A percentile compares a stretch with the other conserved stretches of the same genome.
Conservation (phyloP, 176 grass and related monocot genomes). For the Sorghum bicolor region Sorghum_bicolor_NCBIv3 NC_012873.2:63973501-63974000, state of each 20-base stretch:
- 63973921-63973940: neutral
- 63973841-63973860: neutral
- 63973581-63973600: slow-evolving; percentile 23
- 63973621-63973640: slow-evolving; percentile 21
- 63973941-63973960: neutral
- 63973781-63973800: neutral
- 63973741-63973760: neutral
- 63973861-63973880: neutral
- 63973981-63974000: neutral
- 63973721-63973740: neutral
- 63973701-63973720: neutral
- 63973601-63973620: slow-evolving; percentile 38
- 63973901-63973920: too few relatives aligned
- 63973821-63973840: neutral
- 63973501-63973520: too few relatives aligned
- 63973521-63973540: neutral
- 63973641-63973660: slow-evolving; percentile 23
- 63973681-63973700: too few relatives aligned
- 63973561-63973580: slow-evolving; percentile 28
- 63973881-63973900: neutral
- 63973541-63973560: neutral
- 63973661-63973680: slow-evolving; percentile 3
- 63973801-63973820: neutral
- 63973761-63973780: neutral
- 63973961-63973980: neutral